A percentile compares a stretch with the other conserved stretches of the same genome.
phyloP scores from a whole-genome alignment of 106 monocot species.

The Apostasia shenzhenica region DNA sequence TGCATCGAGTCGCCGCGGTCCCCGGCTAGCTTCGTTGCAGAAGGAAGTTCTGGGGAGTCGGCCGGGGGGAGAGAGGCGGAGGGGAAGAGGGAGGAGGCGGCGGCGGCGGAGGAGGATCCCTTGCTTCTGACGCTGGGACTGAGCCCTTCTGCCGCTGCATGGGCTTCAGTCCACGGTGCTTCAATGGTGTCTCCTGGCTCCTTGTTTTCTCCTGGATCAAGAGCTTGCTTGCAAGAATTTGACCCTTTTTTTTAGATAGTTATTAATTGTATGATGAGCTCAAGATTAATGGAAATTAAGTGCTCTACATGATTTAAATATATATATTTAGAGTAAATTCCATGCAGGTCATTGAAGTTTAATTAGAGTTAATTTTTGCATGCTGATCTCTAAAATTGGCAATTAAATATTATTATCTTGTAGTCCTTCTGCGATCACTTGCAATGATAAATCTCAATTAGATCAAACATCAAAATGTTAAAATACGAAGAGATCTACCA shows the following conservation, averaged over 20 bases:
- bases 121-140: conserved; percentile 3
- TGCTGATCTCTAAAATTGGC: too few species aligned
- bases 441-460: too few species aligned
- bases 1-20: background rate
- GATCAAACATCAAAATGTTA: too few species aligned
- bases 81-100: background rate
- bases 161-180: background rate
- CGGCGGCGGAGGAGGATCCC: background rate
- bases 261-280: too few species aligned
- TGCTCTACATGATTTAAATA: too few species aligned
- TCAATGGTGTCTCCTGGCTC: background rate
- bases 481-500: too few species aligned
- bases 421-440: too few species aligned
- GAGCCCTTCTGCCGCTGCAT: background rate
- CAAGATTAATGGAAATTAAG: too few species aligned
- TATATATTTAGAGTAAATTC: too few species aligned
- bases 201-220: background rate
- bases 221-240: conserved; percentile 4
- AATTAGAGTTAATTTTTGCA: too few species aligned
- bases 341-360: too few species aligned
- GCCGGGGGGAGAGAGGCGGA: background rate
- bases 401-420: too few species aligned
- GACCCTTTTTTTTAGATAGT: background rate
- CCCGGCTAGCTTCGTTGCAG: background rate
- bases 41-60: background rate